Evolutionary conservation across 2,329 filamentous ascomycete genomes (phyloP), one percentile per base, ranked within the genome.

Genomic region (Scedosporium aurantiacum): DNA sequence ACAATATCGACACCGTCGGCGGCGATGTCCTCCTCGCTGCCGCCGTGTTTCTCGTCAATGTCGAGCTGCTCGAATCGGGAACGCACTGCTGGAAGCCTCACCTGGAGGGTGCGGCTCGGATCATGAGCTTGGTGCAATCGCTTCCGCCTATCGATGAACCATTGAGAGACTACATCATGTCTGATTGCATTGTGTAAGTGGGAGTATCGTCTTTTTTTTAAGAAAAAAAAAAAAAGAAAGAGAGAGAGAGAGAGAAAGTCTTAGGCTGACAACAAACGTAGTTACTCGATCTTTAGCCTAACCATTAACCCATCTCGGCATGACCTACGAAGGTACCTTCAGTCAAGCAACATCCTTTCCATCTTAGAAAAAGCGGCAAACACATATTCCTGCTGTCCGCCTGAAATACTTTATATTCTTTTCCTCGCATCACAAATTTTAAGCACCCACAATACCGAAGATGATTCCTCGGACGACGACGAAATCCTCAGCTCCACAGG

Each of bases 41-140:
- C 0, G 75, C 78, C 2, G 70, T 79, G 18, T 79, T 80, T 67
- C 76, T 80, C 65, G 72, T 81, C 69, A 78, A 80, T 63, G 71
- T 80, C 58, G 76, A 81, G 68, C 69, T 80, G 57, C 77, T 80
- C 58, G 78, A 80, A 67, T 77, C 76, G 14, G 77, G 77, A 1
- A 77, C 74, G 65, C 73, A 77, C 43, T 75, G 74, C 12, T 80
- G 78, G 78, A 75, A 73, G 56, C 72, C 74, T 14, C 78, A 80
- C 62, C 71, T 80, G 23, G 73, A 79, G 58, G 78, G 76, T 2
- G 78, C 77, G 2, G 73, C 72, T 3, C 70, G 70, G 25, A 75
- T 80, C 52, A 76, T 79, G 70, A 70, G 71, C 21, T 67, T 75
- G 10, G 66, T 79, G 3, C 70, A 73, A 27, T 71, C 72, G 5